Conservation (phyloP, 345 rosid genomes). For the Melaleuca alternifolia region DNA sequence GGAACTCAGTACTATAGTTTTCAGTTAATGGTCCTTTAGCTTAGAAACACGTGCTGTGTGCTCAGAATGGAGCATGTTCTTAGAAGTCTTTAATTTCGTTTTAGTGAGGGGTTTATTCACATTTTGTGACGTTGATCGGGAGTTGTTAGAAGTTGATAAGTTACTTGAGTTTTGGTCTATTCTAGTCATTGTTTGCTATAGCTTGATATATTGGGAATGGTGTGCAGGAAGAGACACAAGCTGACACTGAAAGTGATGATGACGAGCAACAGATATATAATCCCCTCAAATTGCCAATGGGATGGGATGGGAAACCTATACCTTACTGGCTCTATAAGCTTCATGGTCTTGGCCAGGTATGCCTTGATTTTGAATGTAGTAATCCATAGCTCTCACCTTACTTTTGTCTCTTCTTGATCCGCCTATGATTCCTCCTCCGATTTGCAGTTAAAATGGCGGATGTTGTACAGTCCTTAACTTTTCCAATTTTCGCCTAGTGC, state of each 20-base stretch:
- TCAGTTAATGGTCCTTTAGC: background rate
- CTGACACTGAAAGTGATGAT: slow-evolving; percentile 94
- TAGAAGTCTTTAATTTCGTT: background rate
- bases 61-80: background rate
- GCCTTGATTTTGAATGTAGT: background rate
- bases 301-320: slow-evolving; percentile 99
- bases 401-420: background rate
- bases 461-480: background rate
- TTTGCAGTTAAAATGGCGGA: background rate
- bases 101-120: background rate
- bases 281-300: slow-evolving; percentile 94
- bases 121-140: background rate
- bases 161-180: background rate
- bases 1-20: background rate
- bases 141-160: background rate
- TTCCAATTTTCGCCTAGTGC: background rate
- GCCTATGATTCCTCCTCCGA: background rate
- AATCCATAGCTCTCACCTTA: background rate
- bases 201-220: slow-evolving; percentile 1
- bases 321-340: slow-evolving; percentile 99
- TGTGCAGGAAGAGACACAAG: slow-evolving; percentile 78
- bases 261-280: slow-evolving; percentile 91
- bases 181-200: background rate
- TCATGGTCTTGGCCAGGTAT: slow-evolving; percentile 98
- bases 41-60: background rate